Evolutionary conservation across 164 flowering plant genomes (phyloP).

Genomic region (Magnolia sinica): DNA sequence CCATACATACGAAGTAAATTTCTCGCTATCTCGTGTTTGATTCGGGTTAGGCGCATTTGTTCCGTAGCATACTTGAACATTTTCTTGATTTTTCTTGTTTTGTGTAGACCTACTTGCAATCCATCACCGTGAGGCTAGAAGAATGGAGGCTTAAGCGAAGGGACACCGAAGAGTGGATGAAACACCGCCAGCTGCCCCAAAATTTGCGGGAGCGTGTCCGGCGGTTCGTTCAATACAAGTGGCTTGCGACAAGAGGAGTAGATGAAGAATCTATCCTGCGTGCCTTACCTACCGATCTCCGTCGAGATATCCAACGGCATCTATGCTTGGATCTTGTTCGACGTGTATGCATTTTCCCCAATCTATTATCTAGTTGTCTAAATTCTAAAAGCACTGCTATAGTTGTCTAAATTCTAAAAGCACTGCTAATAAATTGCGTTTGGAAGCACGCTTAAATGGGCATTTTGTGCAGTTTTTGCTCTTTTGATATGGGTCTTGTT

Average conservation of each 20-base stretch:
- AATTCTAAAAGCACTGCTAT: not conserved
- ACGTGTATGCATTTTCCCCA: slow-evolving; percentile 49
- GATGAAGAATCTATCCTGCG: slow-evolving; percentile 71
- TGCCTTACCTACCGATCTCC: slow-evolving; percentile 81
- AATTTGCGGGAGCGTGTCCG: slow-evolving; percentile 65
- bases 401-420: not conserved
- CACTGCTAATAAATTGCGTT: no score
- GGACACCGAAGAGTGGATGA: slow-evolving; percentile 99
- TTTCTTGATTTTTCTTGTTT: slow-evolving; percentile 1
- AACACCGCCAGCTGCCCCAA: slow-evolving; percentile 88
- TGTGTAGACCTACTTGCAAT: slow-evolving; percentile 87
- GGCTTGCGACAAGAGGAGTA: slow-evolving; percentile 95
- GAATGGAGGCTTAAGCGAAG: slow-evolving; percentile 92
- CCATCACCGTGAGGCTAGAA: slow-evolving; percentile 80
- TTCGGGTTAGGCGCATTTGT: not conserved
- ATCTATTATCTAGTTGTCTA: not conserved
- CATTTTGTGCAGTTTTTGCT: no score
- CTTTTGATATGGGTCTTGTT: no score
- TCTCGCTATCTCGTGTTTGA: not conserved
- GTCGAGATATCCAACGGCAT: slow-evolving; percentile 89
- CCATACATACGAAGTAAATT: not conserved
- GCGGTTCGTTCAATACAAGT: slow-evolving; percentile 84
- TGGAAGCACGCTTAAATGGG: no score
- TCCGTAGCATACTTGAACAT: not conserved
- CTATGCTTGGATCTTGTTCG: slow-evolving; percentile 93